Evolutionary conservation across 2,329 filamentous ascomycete species (phyloP).

Genomic region (Graphium sp.): DNA sequence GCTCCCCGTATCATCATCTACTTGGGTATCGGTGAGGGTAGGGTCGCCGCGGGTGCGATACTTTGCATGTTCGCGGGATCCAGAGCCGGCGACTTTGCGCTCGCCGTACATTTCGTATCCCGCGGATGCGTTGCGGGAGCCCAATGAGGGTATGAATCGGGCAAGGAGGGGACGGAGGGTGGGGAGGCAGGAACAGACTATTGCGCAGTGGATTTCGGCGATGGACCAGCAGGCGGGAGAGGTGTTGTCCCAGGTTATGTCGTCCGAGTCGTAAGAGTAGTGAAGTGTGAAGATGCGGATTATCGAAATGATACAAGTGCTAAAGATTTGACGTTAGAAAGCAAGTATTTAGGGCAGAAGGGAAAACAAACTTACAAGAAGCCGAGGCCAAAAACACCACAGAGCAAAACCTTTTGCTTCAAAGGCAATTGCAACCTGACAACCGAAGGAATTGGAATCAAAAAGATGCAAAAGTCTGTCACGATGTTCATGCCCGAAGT

Average conservation of each 20-base stretch:
- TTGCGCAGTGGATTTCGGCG: constrained; percentile 13
- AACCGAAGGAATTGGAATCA: constrained; percentile 11
- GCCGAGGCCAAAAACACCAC: constrained; percentile 12
- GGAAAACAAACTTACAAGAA: constrained; percentile 11
- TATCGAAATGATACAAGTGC: constrained; percentile 14
- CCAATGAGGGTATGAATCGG: constrained; percentile 8
- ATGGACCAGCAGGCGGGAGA: constrained; percentile 13
- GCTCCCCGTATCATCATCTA: not conserved
- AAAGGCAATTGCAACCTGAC: constrained; percentile 9
- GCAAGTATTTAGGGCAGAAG: not conserved
- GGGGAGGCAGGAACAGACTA: constrained; percentile 13
- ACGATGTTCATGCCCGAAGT: constrained; percentile 12
- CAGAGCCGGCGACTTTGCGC: not conserved
- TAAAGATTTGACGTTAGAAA: constrained; percentile 4
- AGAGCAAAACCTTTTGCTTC: constrained; percentile 11
- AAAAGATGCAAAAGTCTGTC: constrained; percentile 12
- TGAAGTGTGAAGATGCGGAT: constrained; percentile 13
- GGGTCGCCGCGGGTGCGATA: no score
- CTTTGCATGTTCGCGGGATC: not conserved
- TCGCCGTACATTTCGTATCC: constrained; percentile 8
- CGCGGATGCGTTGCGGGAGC: constrained; percentile 6
- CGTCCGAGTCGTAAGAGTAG: constrained; percentile 9
- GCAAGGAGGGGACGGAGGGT: constrained; percentile 13
- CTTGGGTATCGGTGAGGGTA: no score
- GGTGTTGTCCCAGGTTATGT: constrained; percentile 14